phyloP scores from a whole-genome alignment of 805 yeast genomes.

The Zygotorulaspora sp. region DNA sequence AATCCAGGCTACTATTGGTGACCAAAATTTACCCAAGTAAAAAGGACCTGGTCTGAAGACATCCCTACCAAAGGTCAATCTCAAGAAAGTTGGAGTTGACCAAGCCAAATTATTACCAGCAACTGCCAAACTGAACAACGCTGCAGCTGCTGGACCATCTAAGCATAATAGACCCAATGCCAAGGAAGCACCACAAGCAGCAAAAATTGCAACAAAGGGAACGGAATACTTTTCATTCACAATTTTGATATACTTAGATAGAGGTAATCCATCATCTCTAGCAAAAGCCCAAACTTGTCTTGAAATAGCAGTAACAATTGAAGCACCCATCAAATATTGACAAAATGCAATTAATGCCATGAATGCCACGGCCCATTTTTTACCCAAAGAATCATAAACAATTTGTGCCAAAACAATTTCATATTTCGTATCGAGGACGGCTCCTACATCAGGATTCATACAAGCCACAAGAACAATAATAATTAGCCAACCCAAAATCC shows the following conservation, averaged over 20 bases:
- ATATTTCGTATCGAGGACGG: constrained; percentile 42
- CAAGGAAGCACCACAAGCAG: constrained; percentile 37
- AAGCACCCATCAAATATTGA: constrained; percentile 63
- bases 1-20: constrained; percentile 44
- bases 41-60: constrained; percentile 64
- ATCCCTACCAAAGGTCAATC: constrained; percentile 43
- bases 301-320: constrained; percentile 57
- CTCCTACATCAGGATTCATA: constrained; percentile 42
- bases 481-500: constrained; percentile 54
- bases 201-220: constrained; percentile 59
- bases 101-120: constrained; percentile 43
- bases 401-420: constrained; percentile 67
- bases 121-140: constrained; percentile 41
- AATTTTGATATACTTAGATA: constrained; percentile 49
- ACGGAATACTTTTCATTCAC: constrained; percentile 55
- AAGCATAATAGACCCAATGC: constrained; percentile 40
- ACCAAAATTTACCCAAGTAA: constrained; percentile 49
- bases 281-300: constrained; percentile 75
- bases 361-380: constrained; percentile 60
- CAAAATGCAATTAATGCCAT: constrained; percentile 56
- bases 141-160: constrained; percentile 42
- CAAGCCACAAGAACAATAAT: constrained; percentile 52
- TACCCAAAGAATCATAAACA: constrained; percentile 56
- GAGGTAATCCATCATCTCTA: constrained; percentile 71
- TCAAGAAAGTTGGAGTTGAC: constrained; percentile 38